phyloP scores from a whole-genome alignment of 305 asterid species.

The Monarda citriodora region DNA sequence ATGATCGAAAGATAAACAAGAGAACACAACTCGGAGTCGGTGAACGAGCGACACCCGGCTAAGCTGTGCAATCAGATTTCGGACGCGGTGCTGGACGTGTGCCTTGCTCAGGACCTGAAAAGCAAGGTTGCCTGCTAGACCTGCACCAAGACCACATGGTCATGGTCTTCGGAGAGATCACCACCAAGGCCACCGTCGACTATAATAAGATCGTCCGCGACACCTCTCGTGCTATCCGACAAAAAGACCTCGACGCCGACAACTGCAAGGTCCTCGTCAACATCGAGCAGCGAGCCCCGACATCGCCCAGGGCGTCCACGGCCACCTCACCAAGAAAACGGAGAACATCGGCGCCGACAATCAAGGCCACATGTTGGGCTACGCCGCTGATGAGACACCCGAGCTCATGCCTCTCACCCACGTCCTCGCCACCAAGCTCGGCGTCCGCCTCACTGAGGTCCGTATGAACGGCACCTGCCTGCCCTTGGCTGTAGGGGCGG shows the following conservation, averaged over 20 bases:
- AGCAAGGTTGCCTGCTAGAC: slow-evolving; percentile 52
- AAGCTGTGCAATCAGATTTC: slow-evolving; percentile 39
- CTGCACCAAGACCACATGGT: slow-evolving; percentile 40
- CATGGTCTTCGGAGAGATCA: slow-evolving; percentile 44
- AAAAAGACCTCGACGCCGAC: slow-evolving; percentile 39
- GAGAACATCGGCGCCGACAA: too few relatives aligned
- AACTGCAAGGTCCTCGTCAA: slow-evolving; percentile 36
- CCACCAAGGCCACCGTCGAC: slow-evolving; percentile 40
- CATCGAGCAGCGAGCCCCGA: too few relatives aligned
- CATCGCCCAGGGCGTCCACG: too few relatives aligned
- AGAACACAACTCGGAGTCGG: slow-evolving; percentile 50
- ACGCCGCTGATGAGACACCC: slow-evolving; percentile 41
- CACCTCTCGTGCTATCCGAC: slow-evolving; percentile 35
- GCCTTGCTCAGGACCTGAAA: slow-evolving; percentile 42
- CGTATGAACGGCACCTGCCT: slow-evolving; percentile 32
- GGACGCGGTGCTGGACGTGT: slow-evolving; percentile 30
- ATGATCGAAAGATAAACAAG: too few relatives aligned
- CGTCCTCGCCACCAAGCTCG: slow-evolving; percentile 36
- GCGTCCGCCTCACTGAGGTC: slow-evolving; percentile 38
- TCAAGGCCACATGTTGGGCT: slow-evolving; percentile 15
- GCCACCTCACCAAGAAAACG: too few relatives aligned
- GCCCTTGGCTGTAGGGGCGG: too few relatives aligned
- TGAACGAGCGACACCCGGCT: slow-evolving; percentile 44
- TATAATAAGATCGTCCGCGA: slow-evolving; percentile 39
- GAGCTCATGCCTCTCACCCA: slow-evolving; percentile 39